A percentile compares a stretch with the other conserved stretches of the same genome.
Evolutionary conservation across 345 rosid genomes (phyloP).

Genomic region (Sapria himalayana): DNA sequence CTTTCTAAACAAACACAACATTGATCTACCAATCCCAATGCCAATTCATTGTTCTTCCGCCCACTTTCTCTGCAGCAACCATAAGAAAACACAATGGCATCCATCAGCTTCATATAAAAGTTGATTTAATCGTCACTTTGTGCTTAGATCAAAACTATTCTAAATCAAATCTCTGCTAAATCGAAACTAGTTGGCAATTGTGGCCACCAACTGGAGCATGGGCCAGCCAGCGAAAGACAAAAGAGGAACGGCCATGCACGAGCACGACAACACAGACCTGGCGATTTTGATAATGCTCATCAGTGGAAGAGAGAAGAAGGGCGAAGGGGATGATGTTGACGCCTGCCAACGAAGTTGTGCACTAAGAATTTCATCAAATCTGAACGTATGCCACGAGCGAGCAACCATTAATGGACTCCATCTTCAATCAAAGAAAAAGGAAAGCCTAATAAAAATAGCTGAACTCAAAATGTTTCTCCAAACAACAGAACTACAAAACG

Average conservation of each 20-base stretch:
- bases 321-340: constrained; percentile 38
- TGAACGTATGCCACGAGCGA: constrained; percentile 68
- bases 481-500: neutral
- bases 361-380: constrained; percentile 55
- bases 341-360: constrained; percentile 22
- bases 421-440: constrained; percentile 19
- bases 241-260: neutral
- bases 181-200: neutral
- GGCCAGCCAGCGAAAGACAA: neutral
- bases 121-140: no score
- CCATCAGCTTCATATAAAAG: constrained; percentile 1
- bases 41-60: constrained; percentile 39
- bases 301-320: constrained; percentile 69
- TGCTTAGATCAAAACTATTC: no score
- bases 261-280: constrained; percentile 18
- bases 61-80: constrained; percentile 59
- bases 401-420: constrained; percentile 94
- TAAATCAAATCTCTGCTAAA: neutral
- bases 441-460: neutral
- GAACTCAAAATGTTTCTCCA: neutral
- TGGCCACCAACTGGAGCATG: neutral
- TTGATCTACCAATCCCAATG: constrained; percentile 39
- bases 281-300: constrained; percentile 85
- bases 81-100: neutral
- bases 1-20: constrained; percentile 81